Evolutionary conservation across 164 flowering plant species (phyloP), one percentile per base, ranked within the genome.

Genomic region (Magnolia sinica): DNA sequence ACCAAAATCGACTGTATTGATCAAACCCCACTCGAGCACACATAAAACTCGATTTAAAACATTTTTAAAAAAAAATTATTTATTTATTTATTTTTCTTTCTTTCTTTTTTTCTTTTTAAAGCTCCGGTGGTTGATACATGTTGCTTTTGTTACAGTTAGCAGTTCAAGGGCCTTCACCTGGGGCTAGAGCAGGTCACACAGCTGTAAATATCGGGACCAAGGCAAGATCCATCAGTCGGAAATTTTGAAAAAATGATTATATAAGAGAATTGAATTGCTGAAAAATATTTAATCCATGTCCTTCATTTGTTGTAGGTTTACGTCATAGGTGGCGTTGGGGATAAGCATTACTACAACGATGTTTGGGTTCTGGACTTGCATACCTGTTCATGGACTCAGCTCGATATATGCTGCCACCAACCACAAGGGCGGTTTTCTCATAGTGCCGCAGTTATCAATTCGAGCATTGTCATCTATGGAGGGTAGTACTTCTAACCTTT

Each of bases 371-470:
- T 95, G 18, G 94, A 95, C 27, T 78, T 89, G 50, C 70, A 29
- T 64, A 78, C 84, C 72, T 83, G 88, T 76, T 84, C 89, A 49
- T 95, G 99, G 99, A 82, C 80, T 79, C 85, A 81, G 71, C 93
- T 95, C 37, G 91, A 86, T 16, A 81, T 86, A n/a, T 65, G 84
- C 31, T 93, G 96, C 66, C 97, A 87, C 74, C 85, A 85, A 59
- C 95, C 98, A 23, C 97, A 90, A 77, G 99, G 99, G 55, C 82
- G 99, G 55, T 95, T 95, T 85, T 95, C 99, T 67, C 99, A 95
- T 73, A 84, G 95, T 4, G 98, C 98, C 1, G 88, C 88, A 6
- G 84, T 87, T 76, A 80, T 86, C 4, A 87, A 85, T 67, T 82
- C 87, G 1, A 92, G 90, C 71, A 90, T 95, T 69, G 89, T 83